These are phyloP conservation scores for Hericium rajendrae DNA, from an alignment of 768 basidiomycete genomes.

Conservation along the genomic window DNA sequence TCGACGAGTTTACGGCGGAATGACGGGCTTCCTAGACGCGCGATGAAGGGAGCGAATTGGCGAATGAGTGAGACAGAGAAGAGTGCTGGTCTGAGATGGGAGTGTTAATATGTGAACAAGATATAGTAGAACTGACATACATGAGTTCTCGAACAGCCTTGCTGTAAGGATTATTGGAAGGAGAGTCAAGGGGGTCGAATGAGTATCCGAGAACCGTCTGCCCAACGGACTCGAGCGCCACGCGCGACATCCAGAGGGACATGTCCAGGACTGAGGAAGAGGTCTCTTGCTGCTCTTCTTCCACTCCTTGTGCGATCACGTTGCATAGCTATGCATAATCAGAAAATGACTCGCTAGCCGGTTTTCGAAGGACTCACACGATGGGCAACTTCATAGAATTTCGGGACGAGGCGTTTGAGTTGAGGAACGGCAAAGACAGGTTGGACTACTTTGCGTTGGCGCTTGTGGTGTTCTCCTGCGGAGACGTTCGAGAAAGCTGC, in stretches of 20 bases:
- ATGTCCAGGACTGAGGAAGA: background rate
- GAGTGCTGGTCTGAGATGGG: background rate
- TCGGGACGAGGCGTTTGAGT: background rate
- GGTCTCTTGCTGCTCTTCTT: background rate
- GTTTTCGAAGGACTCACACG: constrained; percentile 12
- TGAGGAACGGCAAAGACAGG: background rate
- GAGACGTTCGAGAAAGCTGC: background rate
- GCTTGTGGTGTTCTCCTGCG: background rate
- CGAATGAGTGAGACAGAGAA: background rate
- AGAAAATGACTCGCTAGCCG: background rate
- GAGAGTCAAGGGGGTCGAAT: background rate
- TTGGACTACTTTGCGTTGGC: background rate
- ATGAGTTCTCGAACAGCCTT: background rate
- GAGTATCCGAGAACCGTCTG: background rate
- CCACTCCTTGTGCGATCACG: background rate
- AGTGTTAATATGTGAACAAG: no score
- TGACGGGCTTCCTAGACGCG: constrained; percentile 18
- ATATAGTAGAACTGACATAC: background rate
- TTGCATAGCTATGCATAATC: background rate
- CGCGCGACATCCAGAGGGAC: background rate
- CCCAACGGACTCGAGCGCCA: background rate
- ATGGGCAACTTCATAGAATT: constrained; percentile 12
- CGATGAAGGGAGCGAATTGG: constrained; percentile 2
- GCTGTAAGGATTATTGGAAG: background rate
- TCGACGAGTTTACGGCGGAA: constrained; percentile 22